Percentiles rank a stretch among this genome's conserved stretches.
Conservation (phyloP, 768 basidiomycete species). For the Stropharia rugosoannulata region DNA sequence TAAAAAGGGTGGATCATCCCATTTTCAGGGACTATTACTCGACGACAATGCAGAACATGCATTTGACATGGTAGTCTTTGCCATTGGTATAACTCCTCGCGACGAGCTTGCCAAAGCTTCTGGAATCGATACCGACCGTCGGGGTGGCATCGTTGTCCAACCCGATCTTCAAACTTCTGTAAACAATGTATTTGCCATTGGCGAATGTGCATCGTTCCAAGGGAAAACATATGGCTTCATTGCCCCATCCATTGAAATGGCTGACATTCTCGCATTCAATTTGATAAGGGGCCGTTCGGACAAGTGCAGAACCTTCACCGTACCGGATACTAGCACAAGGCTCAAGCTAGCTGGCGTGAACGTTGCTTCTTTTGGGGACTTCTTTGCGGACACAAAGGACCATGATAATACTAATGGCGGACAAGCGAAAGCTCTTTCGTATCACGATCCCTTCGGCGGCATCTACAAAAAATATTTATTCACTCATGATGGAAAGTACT, state of each 20-base stretch:
- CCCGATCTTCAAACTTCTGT: slow-evolving; percentile 58
- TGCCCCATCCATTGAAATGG: slow-evolving; percentile 78
- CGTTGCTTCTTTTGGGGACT: slow-evolving; percentile 74
- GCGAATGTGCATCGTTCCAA: slow-evolving; percentile 73
- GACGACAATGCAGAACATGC: slow-evolving; percentile 43
- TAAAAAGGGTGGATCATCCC: slow-evolving; percentile 17
- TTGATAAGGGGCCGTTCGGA: slow-evolving; percentile 50
- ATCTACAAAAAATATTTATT: slow-evolving; percentile 81
- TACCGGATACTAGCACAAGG: slow-evolving; percentile 70
- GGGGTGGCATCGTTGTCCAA: slow-evolving; percentile 50
- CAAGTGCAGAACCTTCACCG: slow-evolving; percentile 39
- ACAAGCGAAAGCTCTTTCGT: slow-evolving; percentile 59
- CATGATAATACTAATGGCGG: slow-evolving; percentile 2
- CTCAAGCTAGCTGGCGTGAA: slow-evolving; percentile 43
- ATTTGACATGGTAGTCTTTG: slow-evolving; percentile 60
- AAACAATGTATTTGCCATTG: slow-evolving; percentile 66
- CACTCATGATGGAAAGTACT: slow-evolving; percentile 65
- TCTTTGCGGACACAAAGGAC: slow-evolving; percentile 54
- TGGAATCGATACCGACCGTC: slow-evolving; percentile 57
- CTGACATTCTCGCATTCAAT: slow-evolving; percentile 73
- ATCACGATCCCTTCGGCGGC: slow-evolving; percentile 69
- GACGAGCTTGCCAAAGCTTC: slow-evolving; percentile 60
- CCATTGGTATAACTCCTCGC: slow-evolving; percentile 70
- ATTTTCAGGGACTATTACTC: slow-evolving; percentile 50
- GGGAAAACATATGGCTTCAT: slow-evolving; percentile 73